Base-by-base conservation (phyloP, 345 rosid species). In the Pugionium dolabratum region DNA sequence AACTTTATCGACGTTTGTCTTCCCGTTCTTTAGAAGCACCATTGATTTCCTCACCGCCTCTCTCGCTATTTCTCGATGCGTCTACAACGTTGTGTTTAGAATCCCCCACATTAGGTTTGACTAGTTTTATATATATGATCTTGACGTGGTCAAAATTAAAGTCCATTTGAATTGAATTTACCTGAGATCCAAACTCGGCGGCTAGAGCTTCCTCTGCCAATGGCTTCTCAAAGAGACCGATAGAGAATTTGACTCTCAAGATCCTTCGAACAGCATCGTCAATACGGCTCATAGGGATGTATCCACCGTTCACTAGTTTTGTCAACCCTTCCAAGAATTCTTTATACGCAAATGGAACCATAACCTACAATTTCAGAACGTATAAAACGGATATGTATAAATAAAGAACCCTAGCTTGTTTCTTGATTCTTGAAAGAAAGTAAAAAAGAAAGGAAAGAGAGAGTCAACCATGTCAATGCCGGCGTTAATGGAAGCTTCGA, bases 231-330 rank as follows among this genome's bases (percentile, higher is more conserved):
- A 92, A 92, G 34, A 89, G 75, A 44, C 95, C 98, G 65, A 84
- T 42, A 9, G 58, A 54, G 81, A 89, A 87, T 76, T 92, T 92
- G 8, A 87, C 91, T 67, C 96, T 77, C 79, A 91, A 67, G 18
- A 91, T 82, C 54, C 98, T 82, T 30, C 72, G 61, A n/a, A 87
- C 92, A 2, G 98, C 98, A 79, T 91, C 98, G 30, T 89, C 82
- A 10, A 87, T 89, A 35, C 98, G 87, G 58, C 76, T 80, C 84
- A 85, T 84, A 4, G 90, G 79, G 35, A 87, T 77, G 60, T 43
- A 34, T 1, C 80, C 79, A 8, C 65, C 63, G 29, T 77, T 70
- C 25, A 89, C 92, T 28, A 83, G 64, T 4, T 58, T 36, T 1
- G 82, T 85, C 57, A 87, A 26, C 40, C 4, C 40, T 40, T 75